Evolutionary conservation across 768 basidiomycete genomes (phyloP), one percentile per base, ranked within the genome.

Genomic region (Suillus ampliporus): DNA sequence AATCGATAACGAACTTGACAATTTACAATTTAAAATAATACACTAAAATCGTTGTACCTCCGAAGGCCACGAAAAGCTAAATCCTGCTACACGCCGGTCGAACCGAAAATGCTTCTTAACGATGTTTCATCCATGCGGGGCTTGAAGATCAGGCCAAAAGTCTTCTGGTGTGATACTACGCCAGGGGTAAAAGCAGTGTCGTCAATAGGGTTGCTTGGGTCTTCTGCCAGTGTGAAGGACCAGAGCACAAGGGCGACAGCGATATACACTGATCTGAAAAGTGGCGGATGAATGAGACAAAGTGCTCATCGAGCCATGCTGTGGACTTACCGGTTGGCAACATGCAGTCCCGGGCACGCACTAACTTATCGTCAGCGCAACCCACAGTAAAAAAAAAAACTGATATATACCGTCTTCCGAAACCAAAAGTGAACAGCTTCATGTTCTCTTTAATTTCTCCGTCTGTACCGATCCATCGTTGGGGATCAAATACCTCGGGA

Each of bases 171-270:
- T 0, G 83, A 80, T 68, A 89, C 89, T 13, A 86, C 84, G 4
- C 83, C 84, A 65, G 88, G 84, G 1, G 84, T 86, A 66, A 90
- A 89, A 0, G 82, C 86, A 46, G 83, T 76, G 7, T 83, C 81
- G 70, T 91, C 86, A 46, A 91, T 89, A 0, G 87, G 86, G 6
- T 77, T 71, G 11, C 72, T 64, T 0, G 82, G 77, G 64, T 88
- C 85, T 31, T 82, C 69, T 1, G 70, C 71, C 34, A 91, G 76
- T 0, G 65, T 78, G 75, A 90, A 90, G 0, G 87, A 82, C 86
- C 87, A 90, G n/a, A 88, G 79, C 7, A 86, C 68, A 17, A 88
- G 77, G 0, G 87, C 86, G 0, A 86, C 81, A 63, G 86, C 88
- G 60, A 90, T 77, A 67, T 86, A 88, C 5, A 90, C 76, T 1